phyloP scores from a whole-genome alignment of 73 alveolate species.

The Urostyla sp. region DNA sequence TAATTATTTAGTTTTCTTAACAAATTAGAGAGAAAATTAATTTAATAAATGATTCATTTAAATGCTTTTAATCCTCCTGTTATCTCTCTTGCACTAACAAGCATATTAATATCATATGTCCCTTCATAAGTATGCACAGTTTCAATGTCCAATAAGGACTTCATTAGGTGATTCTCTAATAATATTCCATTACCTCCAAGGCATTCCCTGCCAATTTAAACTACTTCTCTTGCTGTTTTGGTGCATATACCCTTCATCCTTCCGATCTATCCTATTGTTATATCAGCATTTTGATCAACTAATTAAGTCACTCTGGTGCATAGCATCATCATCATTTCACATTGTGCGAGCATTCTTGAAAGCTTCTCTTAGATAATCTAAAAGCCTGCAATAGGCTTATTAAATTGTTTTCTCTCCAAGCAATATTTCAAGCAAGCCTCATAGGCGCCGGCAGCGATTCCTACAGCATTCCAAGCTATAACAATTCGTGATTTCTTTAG shows the following conservation, averaged over 20 bases:
- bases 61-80: slow-evolving; percentile 87
- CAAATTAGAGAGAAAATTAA: too few relatives aligned
- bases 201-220: slow-evolving; percentile 79
- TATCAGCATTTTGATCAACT: slow-evolving; percentile 68
- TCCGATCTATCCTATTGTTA: slow-evolving; percentile 76
- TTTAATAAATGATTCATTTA: too few relatives aligned
- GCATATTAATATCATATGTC: slow-evolving; percentile 78
- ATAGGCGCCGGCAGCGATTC: slow-evolving; percentile 69
- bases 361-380: slow-evolving; percentile 59
- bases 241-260: slow-evolving; percentile 76
- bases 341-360: slow-evolving; percentile 64
- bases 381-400: slow-evolving; percentile 62
- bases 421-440: slow-evolving; percentile 55
- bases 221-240: slow-evolving; percentile 73
- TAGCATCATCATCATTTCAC: slow-evolving; percentile 47
- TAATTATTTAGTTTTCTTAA: too few relatives aligned
- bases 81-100: slow-evolving; percentile 80
- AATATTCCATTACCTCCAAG: slow-evolving; percentile 91
- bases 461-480: slow-evolving; percentile 59
- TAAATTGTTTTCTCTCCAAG: slow-evolving; percentile 47
- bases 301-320: slow-evolving; percentile 63
- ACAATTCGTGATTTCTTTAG: slow-evolving; percentile 36
- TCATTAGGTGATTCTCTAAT: slow-evolving; percentile 78
- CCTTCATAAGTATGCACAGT: slow-evolving; percentile 90
- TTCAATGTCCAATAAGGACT: slow-evolving; percentile 83